phyloP scores from a whole-genome alignment of 805 yeast genomes.

The Lipomyces starkeyi region DNA sequence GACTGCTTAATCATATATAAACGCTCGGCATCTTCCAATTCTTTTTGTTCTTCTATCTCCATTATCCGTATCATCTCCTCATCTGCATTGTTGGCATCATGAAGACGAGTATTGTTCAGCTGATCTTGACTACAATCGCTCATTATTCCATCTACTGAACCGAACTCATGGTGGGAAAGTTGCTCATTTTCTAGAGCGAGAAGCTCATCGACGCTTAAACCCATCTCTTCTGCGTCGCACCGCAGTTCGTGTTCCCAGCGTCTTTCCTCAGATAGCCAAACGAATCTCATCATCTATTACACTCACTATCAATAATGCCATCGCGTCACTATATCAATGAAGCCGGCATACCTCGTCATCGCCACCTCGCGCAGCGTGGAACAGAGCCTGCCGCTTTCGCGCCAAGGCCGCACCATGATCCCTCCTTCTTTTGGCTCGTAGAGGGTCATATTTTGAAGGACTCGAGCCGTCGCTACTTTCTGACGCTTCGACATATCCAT shows the following conservation, averaged over 20 bases:
- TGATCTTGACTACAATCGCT: not conserved
- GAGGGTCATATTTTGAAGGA: constrained; percentile 12
- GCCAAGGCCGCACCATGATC: constrained; percentile 13
- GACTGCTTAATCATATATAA: not conserved
- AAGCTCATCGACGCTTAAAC: constrained; percentile 7
- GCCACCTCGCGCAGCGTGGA: constrained; percentile 32
- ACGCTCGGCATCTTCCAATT: not conserved
- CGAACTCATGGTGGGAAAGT: not conserved
- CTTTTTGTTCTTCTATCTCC: constrained; percentile 14
- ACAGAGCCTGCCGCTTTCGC: constrained; percentile 17
- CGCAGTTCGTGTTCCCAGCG: not conserved
- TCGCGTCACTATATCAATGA: not conserved
- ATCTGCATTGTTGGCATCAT: constrained; percentile 11
- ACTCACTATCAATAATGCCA: not conserved
- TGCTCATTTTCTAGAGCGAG: constrained; percentile 5
- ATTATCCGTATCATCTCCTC: constrained; percentile 14
- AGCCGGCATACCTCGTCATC: constrained; percentile 26
- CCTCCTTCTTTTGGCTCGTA: constrained; percentile 24
- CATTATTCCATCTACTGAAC: not conserved
- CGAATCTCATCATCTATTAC: not conserved
- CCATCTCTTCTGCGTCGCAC: not conserved
- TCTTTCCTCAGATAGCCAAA: not conserved
- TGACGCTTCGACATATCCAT: not conserved
- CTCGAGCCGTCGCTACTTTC: not conserved
- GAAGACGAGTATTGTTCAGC: not conserved